Base-by-base conservation (phyloP, 495 filamentous ascomycete species). In the Viridothelium virens region DNA sequence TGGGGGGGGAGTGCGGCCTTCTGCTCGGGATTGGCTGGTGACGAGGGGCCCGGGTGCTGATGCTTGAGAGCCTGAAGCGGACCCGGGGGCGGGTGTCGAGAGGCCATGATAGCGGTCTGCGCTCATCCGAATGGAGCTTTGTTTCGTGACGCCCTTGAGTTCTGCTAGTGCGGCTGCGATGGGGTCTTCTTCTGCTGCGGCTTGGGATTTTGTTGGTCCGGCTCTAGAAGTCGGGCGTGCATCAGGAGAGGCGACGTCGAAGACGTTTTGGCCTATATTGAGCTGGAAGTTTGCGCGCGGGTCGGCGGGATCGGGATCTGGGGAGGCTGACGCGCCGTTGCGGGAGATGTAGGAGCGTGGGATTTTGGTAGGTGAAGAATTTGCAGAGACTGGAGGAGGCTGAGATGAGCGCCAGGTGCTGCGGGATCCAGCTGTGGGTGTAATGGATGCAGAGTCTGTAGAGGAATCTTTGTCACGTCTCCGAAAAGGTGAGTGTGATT, bases 261-360 rank as follows among this genome's bases (percentile, higher is more conserved):
- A 97, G 34, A 97, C 92, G 70, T 97, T 99, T 71, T 91, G 88
- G 7, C 95, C 95, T 18, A 99, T 85, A 74, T 96, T 96, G n/a
- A 99, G 82, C 59, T 96, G 93, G 72, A 97, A 87, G 75, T 89
- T 96, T 56, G 95, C 90, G 46, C 92, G 85, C 41, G 95, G 92
- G 74, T 96, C 93, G 38, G 93, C 91, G 2, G 92, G 94, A 62
- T 99, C 95, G 1, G 92, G 91, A 71, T 88, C 88, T n/a, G 78
- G 77, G 61, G 80, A 80, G n/a, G 70, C 62, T n/a, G 68, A 70
- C 2, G 69, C 69, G 62, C 65, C 61, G 31, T 67, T 56, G 36
- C 69, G 59, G 65, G 62, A 41, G n/a, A 65, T 69, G 36, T 67
- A 74, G 41, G 63, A 67, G 36, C 62, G 63, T 47, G 53, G 63